Base-by-base conservation (phyloP, 2,329 filamentous ascomycete species). In the Exophiala sp. region DNA sequence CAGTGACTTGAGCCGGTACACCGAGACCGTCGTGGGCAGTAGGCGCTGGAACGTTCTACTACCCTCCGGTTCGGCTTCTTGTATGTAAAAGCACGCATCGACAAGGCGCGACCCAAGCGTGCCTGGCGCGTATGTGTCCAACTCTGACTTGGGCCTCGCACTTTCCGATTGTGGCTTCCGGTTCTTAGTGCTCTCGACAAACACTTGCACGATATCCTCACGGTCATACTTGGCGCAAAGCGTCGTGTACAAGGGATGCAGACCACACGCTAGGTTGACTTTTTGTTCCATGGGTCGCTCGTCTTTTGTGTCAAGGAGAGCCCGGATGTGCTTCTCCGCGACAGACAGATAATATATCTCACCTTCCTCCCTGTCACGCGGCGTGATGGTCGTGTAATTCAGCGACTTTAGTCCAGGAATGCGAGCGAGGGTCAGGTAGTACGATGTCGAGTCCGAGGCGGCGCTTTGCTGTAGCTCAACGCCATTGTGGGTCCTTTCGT, bases 301-400 rank as follows among this genome's bases (percentile, higher is more conserved):
- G 6, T 9, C 29, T 24, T 12, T 70, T 52, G 82, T 77, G 0
- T 82, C 74, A 0, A 83, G 34, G 4, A 55, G 18, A 79, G 3
- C 78, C 73, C 84, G 79, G 36, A 96, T 75, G 66, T 94, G 88
- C 58, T 84, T 85, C 9, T 82, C 88, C 54, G 96, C 94, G 50
- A 88, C 82, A 0, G 86, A 89, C 9, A 97, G 82, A 69, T 99
- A 99, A 69, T 95, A 99, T 65, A 92, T 86, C 64, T 97, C 94
- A 3, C 91, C 91, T 65, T 97, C 94, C 50, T 83, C 78, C 14
- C 92, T 84, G 68, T 97, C 91, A 39, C 86, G 82, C 1, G 76
- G 63, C 0, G 84, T 85, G 62, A 97, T 85, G 12, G 75, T 73
- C 58, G 84, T 71, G 61, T 72, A 75, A 55, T 77, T 76, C 14